A percentile compares a stretch with the other conserved stretches of the same genome.
Conservation (phyloP, 352 stramenopile species). For the Blastocystis sp. region DNA sequence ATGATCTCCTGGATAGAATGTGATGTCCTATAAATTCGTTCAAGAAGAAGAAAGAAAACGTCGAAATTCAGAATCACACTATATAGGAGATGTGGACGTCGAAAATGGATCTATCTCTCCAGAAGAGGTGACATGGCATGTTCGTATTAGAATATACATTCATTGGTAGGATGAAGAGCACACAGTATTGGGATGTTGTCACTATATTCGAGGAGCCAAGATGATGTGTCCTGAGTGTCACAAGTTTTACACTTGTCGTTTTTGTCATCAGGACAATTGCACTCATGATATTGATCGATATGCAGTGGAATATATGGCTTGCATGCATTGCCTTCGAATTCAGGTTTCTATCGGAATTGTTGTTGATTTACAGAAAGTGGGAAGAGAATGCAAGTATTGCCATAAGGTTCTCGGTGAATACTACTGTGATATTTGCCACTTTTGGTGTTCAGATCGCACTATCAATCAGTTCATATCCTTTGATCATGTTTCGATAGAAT, state of each 20-base stretch:
- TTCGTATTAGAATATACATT: background rate
- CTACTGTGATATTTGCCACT: constrained; percentile 61
- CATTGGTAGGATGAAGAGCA: constrained; percentile 47
- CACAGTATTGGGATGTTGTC: background rate
- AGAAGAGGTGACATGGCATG: constrained; percentile 26
- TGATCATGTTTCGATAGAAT: background rate
- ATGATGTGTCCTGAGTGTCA: constrained; percentile 62
- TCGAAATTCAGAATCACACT: background rate
- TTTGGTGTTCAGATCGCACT: constrained; percentile 38
- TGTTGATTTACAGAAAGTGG: constrained; percentile 17
- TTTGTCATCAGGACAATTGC: constrained; percentile 50
- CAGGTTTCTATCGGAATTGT: background rate
- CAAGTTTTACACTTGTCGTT: constrained; percentile 60
- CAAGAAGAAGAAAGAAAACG: background rate
- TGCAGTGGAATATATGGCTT: constrained; percentile 60
- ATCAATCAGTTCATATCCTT: constrained; percentile 59
- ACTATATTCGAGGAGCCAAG: constrained; percentile 54
- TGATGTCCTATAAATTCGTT: constrained; percentile 14
- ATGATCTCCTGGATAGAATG: background rate
- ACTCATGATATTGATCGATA: constrained; percentile 39
- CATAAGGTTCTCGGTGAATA: constrained; percentile 34
- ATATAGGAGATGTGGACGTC: background rate
- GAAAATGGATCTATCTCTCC: constrained; percentile 44
- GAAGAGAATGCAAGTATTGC: constrained; percentile 28
- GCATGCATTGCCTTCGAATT: constrained; percentile 60